Conservation (phyloP, 2,329 filamentous ascomycete species). For the Aspergillus floridensis region DNA sequence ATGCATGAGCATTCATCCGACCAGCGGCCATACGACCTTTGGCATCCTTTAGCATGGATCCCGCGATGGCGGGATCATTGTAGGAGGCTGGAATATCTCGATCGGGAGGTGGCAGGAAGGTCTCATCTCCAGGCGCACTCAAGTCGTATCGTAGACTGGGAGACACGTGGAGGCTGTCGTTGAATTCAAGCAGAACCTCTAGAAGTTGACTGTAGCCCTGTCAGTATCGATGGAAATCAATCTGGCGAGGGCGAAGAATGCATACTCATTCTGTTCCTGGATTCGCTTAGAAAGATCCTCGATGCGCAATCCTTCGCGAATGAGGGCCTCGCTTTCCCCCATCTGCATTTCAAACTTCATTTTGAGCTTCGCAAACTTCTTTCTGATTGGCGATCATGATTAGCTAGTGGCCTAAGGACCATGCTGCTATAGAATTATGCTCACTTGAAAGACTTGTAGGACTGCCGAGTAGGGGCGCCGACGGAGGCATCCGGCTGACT, state of each 20-base stretch:
- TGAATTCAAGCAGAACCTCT: slow-evolving; percentile 85
- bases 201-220: slow-evolving; percentile 69
- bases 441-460: slow-evolving; percentile 67
- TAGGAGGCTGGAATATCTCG: slow-evolving; percentile 32
- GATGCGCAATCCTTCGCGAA: slow-evolving; percentile 78
- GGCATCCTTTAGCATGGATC: slow-evolving; percentile 40
- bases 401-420: slow-evolving; percentile 1
- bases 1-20: slow-evolving; percentile 35
- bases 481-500: slow-evolving; percentile 32
- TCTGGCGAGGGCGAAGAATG: slow-evolving; percentile 9
- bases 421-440: slow-evolving; percentile 10
- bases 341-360: slow-evolving; percentile 77
- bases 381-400: slow-evolving; percentile 42
- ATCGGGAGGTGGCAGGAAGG: slow-evolving; percentile 49
- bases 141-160: slow-evolving; percentile 73
- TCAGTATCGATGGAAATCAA: not conserved
- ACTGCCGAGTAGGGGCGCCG: slow-evolving; percentile 48
- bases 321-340: slow-evolving; percentile 62
- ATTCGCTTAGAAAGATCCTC: slow-evolving; percentile 77
- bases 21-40: slow-evolving; percentile 37
- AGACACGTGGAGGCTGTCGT: slow-evolving; percentile 76
- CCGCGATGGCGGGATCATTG: slow-evolving; percentile 33
- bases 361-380: slow-evolving; percentile 90
- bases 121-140: slow-evolving; percentile 43
- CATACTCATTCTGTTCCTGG: slow-evolving; percentile 89